Percentiles rank a stretch among this genome's conserved stretches.
These are phyloP conservation scores for Reutealis trisperma DNA, from an alignment of 345 rosid genomes.

Conservation along the genomic window DNA sequence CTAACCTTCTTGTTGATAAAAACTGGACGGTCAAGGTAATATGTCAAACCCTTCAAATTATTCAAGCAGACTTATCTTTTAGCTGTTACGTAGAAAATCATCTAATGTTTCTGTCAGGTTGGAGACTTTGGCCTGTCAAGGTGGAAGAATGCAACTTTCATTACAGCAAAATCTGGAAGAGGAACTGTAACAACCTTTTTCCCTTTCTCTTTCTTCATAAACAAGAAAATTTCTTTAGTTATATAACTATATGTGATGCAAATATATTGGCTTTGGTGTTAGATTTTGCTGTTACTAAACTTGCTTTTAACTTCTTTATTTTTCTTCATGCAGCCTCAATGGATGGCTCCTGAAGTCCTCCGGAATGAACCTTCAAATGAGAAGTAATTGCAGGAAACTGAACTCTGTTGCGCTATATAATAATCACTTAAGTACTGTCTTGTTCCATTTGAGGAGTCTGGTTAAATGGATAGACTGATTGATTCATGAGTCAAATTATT, in stretches of 20 bases:
- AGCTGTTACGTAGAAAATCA: slow-evolving; percentile 1
- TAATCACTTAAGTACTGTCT: background rate
- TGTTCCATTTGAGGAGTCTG: no score
- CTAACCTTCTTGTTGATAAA: slow-evolving; percentile 84
- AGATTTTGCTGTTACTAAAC: background rate
- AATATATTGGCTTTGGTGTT: no score
- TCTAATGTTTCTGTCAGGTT: slow-evolving; percentile 46
- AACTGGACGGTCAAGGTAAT: slow-evolving; percentile 92
- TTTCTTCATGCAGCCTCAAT: slow-evolving; percentile 68
- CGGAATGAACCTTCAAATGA: slow-evolving; percentile 88
- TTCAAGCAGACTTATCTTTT: background rate
- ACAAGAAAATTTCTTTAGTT: background rate
- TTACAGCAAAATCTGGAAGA: slow-evolving; percentile 73
- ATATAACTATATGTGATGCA: no score
- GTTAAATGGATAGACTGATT: background rate
- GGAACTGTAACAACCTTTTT: slow-evolving; percentile 63
- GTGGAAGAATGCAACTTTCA: slow-evolving; percentile 77
- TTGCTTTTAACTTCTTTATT: background rate
- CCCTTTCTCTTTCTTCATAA: background rate
- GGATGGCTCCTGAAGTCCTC: slow-evolving; percentile 99
- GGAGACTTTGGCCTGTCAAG: slow-evolving; percentile 92
- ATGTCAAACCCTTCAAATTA: background rate
- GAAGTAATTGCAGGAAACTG: slow-evolving; percentile 46
- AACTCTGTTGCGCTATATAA: background rate
- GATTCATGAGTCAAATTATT: background rate